Evolutionary conservation across 2,329 filamentous ascomycete species (phyloP).

Genomic region (Penicillium sp.): DNA sequence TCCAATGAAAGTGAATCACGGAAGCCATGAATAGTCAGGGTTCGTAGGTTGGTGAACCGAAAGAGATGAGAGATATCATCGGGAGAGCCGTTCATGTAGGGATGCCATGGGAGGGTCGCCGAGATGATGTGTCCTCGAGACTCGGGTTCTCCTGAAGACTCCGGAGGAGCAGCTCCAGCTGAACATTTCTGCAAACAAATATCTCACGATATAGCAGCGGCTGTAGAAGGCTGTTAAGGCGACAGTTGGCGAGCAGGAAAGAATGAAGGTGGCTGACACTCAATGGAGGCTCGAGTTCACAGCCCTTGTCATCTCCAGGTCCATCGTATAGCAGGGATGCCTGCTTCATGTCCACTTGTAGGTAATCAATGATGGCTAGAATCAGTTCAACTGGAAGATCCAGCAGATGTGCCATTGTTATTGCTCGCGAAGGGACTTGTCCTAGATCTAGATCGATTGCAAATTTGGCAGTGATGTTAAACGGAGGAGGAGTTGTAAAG

Average conservation of each 20-base stretch:
- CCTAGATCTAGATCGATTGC: neutral
- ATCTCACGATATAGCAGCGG: constrained; percentile 9
- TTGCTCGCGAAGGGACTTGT: neutral
- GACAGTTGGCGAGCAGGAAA: neutral
- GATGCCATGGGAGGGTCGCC: neutral
- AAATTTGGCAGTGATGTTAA: neutral
- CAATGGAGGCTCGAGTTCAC: neutral
- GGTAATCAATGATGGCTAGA: constrained; percentile 2
- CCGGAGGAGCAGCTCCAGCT: constrained; percentile 1
- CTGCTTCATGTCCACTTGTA: neutral
- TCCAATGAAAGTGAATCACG: constrained; percentile 1
- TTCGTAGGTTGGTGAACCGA: constrained; percentile 1
- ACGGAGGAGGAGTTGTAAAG: neutral
- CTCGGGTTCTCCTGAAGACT: neutral
- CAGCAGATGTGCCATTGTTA: constrained; percentile 2
- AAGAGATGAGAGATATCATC: neutral
- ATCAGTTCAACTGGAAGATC: constrained; percentile 12
- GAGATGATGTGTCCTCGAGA: constrained; percentile 3
- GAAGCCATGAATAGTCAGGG: constrained; percentile 5
- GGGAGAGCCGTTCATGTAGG: neutral
- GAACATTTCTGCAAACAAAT: neutral
- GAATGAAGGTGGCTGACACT: constrained; percentile 5
- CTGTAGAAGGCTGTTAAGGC: neutral
- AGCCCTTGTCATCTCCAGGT: neutral
- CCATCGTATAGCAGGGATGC: neutral